Evolutionary conservation across 768 basidiomycete species (phyloP), one percentile per base, ranked within the genome.

Genomic region (Xerocomellus chrysenteron): DNA sequence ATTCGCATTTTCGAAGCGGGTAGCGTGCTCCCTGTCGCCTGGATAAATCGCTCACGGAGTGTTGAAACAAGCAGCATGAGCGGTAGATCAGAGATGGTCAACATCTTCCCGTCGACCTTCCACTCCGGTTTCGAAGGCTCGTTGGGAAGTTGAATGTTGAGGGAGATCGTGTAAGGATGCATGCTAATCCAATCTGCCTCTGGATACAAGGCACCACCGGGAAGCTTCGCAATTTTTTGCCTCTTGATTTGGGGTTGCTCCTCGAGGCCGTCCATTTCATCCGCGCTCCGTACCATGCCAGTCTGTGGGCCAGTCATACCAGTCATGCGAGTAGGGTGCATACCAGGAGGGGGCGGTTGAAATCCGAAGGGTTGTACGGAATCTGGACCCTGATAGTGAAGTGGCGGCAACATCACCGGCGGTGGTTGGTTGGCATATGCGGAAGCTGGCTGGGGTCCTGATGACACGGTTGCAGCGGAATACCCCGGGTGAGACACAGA

Each of bases 361-460:
- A 86, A 90, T 12, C 90, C 87, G 65, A 90, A 92, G 6, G 89
- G 86, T 62, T 90, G 88, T 5, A 83, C 79, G 47, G 88, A 82
- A 67, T 88, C 85, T 59, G 86, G 75, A 45, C 87, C 89, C 73
- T 90, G 90, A 72, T 89, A 92, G 73, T 91, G 90, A 58, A 92
- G 74, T n/a, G 88, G 88, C 12, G 88, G 89, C 14, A 86, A 82
- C 88, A 92, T 90, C 35, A 91, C 88, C 8, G 89, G 89, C 2
- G 76, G 71, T 7, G 83, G 79, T 44, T 82, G 81, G 24, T 68
- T 68, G 37, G 82, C 77, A 65, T 83, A 87, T 52, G 81, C 77
- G 0, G 92, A 92, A 14, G 91, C 87, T 13, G 94, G 94, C 62
- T 95, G 94, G 8, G 95, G 95, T 11, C 88, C 94, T 12, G 94